Percentiles rank a stretch among this genome's conserved stretches.
Evolutionary conservation across 768 basidiomycete genomes (phyloP).

Genomic region (Phaffia australis): DNA sequence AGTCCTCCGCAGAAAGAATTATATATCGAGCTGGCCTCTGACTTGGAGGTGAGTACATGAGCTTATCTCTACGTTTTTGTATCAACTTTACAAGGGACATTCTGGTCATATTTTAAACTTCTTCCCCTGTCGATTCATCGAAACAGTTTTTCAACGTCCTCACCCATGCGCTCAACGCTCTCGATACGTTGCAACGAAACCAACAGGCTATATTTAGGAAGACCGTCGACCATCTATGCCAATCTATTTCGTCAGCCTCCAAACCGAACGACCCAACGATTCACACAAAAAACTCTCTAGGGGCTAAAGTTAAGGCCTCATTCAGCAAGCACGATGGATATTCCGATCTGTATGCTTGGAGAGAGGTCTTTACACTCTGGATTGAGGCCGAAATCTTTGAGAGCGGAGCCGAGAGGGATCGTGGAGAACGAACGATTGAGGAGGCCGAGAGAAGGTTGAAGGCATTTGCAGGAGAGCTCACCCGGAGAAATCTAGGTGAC

Average conservation of each 20-base stretch:
- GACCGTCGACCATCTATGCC: slow-evolving; percentile 45
- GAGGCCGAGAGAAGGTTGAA: slow-evolving; percentile 59
- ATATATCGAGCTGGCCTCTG: slow-evolving; percentile 25
- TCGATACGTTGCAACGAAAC: slow-evolving; percentile 43
- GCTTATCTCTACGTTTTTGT: neutral
- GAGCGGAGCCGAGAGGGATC: slow-evolving; percentile 49
- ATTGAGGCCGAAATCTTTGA: slow-evolving; percentile 79
- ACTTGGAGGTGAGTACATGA: slow-evolving; percentile 15
- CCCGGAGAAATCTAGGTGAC: slow-evolving; percentile 49
- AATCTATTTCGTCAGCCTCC: slow-evolving; percentile 32
- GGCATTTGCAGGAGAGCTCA: slow-evolving; percentile 53
- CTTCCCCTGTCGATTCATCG: neutral
- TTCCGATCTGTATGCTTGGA: slow-evolving; percentile 72
- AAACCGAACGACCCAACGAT: neutral
- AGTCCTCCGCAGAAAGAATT: slow-evolving; percentile 19
- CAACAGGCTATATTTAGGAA: slow-evolving; percentile 47
- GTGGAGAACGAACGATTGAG: slow-evolving; percentile 55
- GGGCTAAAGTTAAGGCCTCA: slow-evolving; percentile 11
- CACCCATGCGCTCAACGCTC: slow-evolving; percentile 46
- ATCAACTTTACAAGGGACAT: neutral
- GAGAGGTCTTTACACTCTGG: slow-evolving; percentile 80
- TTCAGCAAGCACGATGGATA: slow-evolving; percentile 29
- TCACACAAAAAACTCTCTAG: slow-evolving; percentile 2
- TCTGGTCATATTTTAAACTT: neutral
- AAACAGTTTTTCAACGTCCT: slow-evolving; percentile 60